A percentile compares a stretch with the other conserved stretches of the same genome.
phyloP scores from a whole-genome alignment of 257 asterid species.

The Plantago ovata region DNA sequence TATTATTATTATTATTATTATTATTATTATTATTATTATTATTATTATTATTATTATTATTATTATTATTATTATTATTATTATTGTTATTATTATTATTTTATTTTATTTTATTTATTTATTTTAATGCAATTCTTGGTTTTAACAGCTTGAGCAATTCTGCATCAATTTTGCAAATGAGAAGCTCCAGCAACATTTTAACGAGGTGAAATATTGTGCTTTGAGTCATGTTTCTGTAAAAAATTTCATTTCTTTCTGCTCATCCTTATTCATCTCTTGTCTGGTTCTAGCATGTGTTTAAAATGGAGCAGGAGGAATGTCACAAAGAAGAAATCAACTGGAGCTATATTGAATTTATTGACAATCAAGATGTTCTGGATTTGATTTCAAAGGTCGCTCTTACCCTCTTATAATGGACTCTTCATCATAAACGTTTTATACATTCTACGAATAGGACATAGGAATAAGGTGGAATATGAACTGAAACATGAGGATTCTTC shows the following conservation, averaged over 20 bases:
- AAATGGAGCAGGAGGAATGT: conserved; percentile 99
- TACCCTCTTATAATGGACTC: conserved; percentile 13
- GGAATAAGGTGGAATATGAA: too few species aligned
- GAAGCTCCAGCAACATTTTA: conserved; percentile 99
- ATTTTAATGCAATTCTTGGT: too few species aligned
- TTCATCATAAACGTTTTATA: conserved; percentile 5
- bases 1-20: too few species aligned
- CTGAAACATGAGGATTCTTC: conserved; percentile 2
- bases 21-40: too few species aligned
- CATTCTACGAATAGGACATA: background rate
- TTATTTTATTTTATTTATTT: too few species aligned
- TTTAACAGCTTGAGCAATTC: conserved; percentile 90
- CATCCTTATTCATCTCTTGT: conserved; percentile 15
- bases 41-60: too few species aligned
- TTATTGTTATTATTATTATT: too few species aligned
- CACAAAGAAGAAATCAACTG: conserved; percentile 84
- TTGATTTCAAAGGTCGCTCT: conserved; percentile 82
- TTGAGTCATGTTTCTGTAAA: conserved; percentile 9
- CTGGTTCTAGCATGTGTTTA: conserved; percentile 87
- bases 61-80: too few species aligned
- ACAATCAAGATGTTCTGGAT: conserved; percentile 98
- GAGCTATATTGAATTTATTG: conserved; percentile 98
- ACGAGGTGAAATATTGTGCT: conserved; percentile 61
- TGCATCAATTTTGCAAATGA: conserved; percentile 99
- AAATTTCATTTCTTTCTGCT: conserved; percentile 3